These are phyloP conservation scores for peach (Prunus persica) DNA, from an alignment of 306 rosid species.

Conservation along the genomic window DNA sequence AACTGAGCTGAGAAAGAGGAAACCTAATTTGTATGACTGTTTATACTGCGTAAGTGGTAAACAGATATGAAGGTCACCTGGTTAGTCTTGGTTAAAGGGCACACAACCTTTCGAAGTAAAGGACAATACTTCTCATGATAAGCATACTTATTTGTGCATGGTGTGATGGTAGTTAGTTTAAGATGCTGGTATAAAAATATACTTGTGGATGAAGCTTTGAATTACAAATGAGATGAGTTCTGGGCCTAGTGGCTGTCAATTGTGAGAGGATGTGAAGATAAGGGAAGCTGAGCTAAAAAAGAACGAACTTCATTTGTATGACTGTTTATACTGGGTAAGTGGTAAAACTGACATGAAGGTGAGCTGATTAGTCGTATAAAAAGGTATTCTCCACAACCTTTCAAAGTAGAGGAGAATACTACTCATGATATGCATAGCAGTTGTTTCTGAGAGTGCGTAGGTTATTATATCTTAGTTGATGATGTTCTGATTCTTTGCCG, in stretches of 20 bases:
- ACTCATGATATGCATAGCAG: background rate
- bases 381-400: background rate
- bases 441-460: background rate
- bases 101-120: background rate
- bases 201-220: no score
- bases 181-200: background rate
- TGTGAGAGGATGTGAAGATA: background rate
- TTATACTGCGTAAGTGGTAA: no score
- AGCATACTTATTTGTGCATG: background rate
- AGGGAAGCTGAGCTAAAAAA: background rate
- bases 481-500: slow-evolving; percentile 16
- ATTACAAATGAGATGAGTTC: no score
- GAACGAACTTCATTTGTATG: background rate
- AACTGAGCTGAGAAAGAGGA: background rate
- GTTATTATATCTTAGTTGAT: background rate
- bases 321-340: no score
- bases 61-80: background rate
- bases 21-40: background rate
- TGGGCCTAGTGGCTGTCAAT: background rate
- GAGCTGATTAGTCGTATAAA: background rate
- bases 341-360: background rate
- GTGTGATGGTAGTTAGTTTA: background rate
- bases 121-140: background rate
- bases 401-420: background rate
- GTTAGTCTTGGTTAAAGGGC: background rate